These are phyloP conservation scores for Candida andamanensis DNA, from an alignment of 805 yeast genomes.

Conservation along the genomic window DNA sequence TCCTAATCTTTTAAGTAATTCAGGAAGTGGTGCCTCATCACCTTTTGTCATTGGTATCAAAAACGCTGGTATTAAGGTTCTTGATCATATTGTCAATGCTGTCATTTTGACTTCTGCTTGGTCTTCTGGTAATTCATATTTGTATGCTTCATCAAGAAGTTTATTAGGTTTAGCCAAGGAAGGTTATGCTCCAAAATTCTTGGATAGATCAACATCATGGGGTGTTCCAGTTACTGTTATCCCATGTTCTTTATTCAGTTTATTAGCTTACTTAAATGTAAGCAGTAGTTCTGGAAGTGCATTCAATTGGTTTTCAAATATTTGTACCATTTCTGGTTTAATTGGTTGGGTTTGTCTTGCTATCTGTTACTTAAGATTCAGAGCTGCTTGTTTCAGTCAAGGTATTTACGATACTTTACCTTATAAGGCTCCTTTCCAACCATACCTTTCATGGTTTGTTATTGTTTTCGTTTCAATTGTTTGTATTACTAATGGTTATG, in stretches of 20 bases:
- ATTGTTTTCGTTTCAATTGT: constrained; percentile 21
- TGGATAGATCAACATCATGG: constrained; percentile 48
- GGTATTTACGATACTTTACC: constrained; percentile 32
- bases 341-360: constrained; percentile 43
- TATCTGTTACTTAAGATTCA: constrained; percentile 42
- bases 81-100: constrained; percentile 77
- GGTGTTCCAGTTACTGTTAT: constrained; percentile 71
- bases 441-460: constrained; percentile 30
- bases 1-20: constrained; percentile 14
- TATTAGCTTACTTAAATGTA: constrained; percentile 22
- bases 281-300: constrained; percentile 27
- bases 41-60: constrained; percentile 83
- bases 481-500: constrained; percentile 29
- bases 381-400: constrained; percentile 37
- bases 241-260: constrained; percentile 25
- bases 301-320: constrained; percentile 41
- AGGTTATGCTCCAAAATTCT: constrained; percentile 68
- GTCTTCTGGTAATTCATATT: constrained; percentile 78
- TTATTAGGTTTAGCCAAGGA: constrained; percentile 64
- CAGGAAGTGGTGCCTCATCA: constrained; percentile 7
- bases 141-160: constrained; percentile 64
- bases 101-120: constrained; percentile 69
- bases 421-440: constrained; percentile 40
- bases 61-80: constrained; percentile 53
- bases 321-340: constrained; percentile 44